Evolutionary conservation across 352 stramenopile genomes (phyloP), one percentile per base, ranked within the genome.

Genomic region (Saprolegnia parasitica): DNA sequence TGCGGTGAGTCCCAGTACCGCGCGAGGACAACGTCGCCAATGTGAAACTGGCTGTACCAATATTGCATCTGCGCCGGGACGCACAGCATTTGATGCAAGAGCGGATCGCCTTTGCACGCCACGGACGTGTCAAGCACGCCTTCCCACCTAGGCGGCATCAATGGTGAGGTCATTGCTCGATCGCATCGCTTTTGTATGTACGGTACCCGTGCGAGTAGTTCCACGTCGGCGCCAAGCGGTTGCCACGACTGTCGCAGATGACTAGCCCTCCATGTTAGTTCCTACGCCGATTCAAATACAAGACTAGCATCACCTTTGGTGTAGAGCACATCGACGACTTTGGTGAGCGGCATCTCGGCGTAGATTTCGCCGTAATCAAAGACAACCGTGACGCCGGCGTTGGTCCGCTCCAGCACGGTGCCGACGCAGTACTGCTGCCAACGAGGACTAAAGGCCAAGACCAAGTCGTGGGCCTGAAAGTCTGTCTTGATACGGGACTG

Each of bases 331-430:
- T 54, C 21, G 20, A 23, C n/a, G 8, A 68, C 23, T n/a, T 60
- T 46, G 23, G 16, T 37, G 9, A 57, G 21, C 5, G 62, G 62
- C 3, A 68, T 39, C 8, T 21, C 46, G 11, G 64, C 20, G 29
- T 45, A 29, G 10, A 23, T 68, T 60, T 68, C 62, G 21, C 62
- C 62, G 29, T 68, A 68, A 40, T 68, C 62, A 60, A 58, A 68
- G 3, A 68, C 62, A 10, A 68, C 40, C 20, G 62, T 58, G 0
- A 40, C 11, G 4, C 11, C 42, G 3, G 13, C 35, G 3, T 60
- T 60, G 52, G n/a, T 10, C 42, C 21, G 35, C 18, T 54, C 62
- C 5, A 21, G 26, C 1, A 68, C 35, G 18, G 18, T 54, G 26
- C 47, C 62, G 13, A 40, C 62, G 50, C 62, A 68, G 24, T 60